Percentiles rank a stretch among this genome's conserved stretches.
Evolutionary conservation across 2,329 filamentous ascomycete species (phyloP).

Genomic region (Trichoderma aggressivum): DNA sequence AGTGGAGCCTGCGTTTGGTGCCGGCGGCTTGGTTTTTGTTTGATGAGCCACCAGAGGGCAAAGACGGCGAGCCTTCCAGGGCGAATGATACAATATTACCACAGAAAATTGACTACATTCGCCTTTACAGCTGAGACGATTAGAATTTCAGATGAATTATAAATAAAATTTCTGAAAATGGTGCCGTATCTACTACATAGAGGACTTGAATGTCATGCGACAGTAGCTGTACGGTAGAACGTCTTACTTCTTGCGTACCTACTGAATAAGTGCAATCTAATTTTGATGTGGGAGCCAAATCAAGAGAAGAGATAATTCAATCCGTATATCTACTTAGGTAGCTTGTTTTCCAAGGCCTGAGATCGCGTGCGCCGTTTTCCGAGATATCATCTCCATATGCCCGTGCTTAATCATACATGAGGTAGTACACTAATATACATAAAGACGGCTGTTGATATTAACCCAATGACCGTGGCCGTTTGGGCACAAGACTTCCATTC

Average conservation of each 20-base stretch:
- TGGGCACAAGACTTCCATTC: not conserved
- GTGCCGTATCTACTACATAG: not conserved
- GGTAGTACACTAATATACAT: slow-evolving; percentile 8
- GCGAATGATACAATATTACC: not conserved
- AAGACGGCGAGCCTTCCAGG: not conserved
- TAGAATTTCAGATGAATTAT: not conserved
- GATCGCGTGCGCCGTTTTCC: not conserved
- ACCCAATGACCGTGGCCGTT: not conserved
- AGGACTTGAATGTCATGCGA: not conserved
- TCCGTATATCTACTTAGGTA: not conserved
- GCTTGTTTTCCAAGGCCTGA: not conserved
- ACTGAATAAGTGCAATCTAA: not conserved
- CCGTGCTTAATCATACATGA: not conserved
- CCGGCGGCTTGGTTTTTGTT: not conserved
- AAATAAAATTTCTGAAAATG: not conserved
- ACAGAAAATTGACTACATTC: not conserved
- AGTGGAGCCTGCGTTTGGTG: slow-evolving; percentile 27
- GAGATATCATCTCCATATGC: not conserved
- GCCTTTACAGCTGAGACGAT: not conserved
- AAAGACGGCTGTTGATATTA: not conserved
- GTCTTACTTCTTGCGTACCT: not conserved
- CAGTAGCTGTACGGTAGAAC: not conserved
- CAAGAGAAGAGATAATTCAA: not conserved
- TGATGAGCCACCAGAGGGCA: not conserved
- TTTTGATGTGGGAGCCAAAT: not conserved